Conservation (phyloP, 306 rosid species). For the Cicer pinnatifidum region DNA sequence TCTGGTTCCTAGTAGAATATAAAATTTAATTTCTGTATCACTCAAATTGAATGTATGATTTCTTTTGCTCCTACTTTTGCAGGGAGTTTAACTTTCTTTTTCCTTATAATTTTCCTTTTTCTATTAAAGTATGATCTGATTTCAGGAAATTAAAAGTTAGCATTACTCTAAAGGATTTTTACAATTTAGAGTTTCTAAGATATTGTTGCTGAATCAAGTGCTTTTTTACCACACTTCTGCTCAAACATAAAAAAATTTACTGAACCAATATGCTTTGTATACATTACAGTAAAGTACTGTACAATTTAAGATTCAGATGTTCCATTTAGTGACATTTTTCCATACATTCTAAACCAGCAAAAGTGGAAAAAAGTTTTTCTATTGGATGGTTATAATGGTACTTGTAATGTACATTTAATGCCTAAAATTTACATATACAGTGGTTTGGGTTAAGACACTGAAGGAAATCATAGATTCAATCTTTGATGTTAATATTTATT, state of each 20-base stretch:
- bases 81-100: neutral
- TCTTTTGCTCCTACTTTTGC: neutral
- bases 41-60: slow-evolving; percentile 2
- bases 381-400: neutral
- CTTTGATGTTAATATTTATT: too few relatives aligned
- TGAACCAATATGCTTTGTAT: neutral
- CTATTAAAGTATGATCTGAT: slow-evolving; percentile 13
- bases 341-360: neutral
- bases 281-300: slow-evolving; percentile 1
- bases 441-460: too few relatives aligned
- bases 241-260: slow-evolving; percentile 12
- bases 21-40: neutral
- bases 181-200: neutral
- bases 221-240: slow-evolving; percentile 22
- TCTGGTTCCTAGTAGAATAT: neutral
- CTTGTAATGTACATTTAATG: neutral
- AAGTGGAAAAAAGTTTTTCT: neutral
- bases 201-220: slow-evolving; percentile 15
- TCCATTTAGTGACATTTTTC: slow-evolving; percentile 16
- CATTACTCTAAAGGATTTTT: slow-evolving; percentile 30
- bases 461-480: too few relatives aligned
- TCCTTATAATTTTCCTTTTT: neutral
- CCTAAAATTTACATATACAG: neutral
- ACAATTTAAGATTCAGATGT: slow-evolving; percentile 30
- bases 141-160: neutral